Evolutionary conservation across 352 stramenopile genomes (phyloP), one percentile per base, ranked within the genome.

Genomic region (Globisporangium lucens): DNA sequence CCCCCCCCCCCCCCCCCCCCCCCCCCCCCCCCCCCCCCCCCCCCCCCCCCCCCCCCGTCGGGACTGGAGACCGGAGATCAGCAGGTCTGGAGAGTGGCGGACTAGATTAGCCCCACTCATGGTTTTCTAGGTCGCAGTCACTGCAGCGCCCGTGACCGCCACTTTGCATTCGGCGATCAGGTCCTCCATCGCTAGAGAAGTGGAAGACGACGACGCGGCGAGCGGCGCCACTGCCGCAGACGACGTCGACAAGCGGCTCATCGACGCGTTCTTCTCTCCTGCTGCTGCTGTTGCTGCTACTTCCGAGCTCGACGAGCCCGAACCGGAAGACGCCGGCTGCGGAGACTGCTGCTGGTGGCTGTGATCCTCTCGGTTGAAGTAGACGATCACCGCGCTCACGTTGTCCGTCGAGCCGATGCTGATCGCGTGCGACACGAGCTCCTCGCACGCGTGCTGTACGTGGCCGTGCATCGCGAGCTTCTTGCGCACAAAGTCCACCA

Each of bases 401-500:
- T 96, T 96, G 76, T 96, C 88, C 1, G 77, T 85, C 17, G 86
- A 94, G 43, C 87, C 87, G 47, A 91, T 82, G 58, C 76, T 85
- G 64, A 96, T 89, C 29, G 88, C 88, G 63, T 92, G 80, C 56
- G 83, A 89, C 22, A 96, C 85, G 56, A 96, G 82, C 69, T 93
- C 84, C 52, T 96, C 84, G 27, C 83, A 89, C 41, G 82, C 83
- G 63, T 94, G 85, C 69, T 94, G 86, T 33, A 91, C 85, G 52
- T 90, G 75, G 58, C 79, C 81, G 61, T 93, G 82, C 13, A 89
- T 72, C 33, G 78, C 70, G 29, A 91, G 72, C 63, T 94, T 93
- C 52, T 75, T 66, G 30, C 83, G 81, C 20, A 96, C 84, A 69
- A 93, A 96, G 73, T 94, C 85, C 29, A 93, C 87, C 3, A 93